Evolutionary conservation across 2,329 filamentous ascomycete species (phyloP).

Genomic region (Sporothrix mexicana): DNA sequence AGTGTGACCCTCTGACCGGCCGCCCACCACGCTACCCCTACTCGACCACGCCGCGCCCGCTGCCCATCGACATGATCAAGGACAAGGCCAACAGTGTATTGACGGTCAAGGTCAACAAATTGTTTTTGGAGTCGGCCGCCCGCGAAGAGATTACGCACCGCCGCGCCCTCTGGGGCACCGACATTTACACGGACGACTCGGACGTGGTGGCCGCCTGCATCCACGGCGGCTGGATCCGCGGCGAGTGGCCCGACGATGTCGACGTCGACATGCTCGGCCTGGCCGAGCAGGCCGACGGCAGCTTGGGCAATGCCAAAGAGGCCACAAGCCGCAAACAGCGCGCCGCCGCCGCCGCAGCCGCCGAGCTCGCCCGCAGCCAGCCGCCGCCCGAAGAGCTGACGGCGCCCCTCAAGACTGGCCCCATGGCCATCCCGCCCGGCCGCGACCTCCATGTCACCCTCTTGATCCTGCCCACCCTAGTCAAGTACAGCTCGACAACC

Average conservation of each 20-base stretch:
- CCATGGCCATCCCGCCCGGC: constrained; percentile 67
- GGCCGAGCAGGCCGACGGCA: constrained; percentile 46
- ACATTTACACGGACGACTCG: constrained; percentile 94
- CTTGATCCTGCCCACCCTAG: constrained; percentile 78
- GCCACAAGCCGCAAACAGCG: constrained; percentile 41
- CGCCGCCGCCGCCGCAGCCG: constrained; percentile 41
- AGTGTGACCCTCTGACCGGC: constrained; percentile 59
- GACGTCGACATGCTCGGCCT: constrained; percentile 71
- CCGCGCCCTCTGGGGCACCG: constrained; percentile 87
- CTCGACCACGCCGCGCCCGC: constrained; percentile 66
- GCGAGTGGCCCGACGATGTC: constrained; percentile 82
- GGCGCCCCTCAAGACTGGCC: constrained; percentile 63
- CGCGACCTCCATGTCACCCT: constrained; percentile 88
- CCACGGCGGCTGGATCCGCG: constrained; percentile 89
- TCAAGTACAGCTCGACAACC: constrained; percentile 75
- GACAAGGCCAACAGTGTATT: constrained; percentile 87
- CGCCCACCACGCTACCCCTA: constrained; percentile 45
- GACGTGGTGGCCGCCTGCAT: constrained; percentile 92
- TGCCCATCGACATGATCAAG: constrained; percentile 74
- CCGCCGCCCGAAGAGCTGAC: constrained; percentile 52
- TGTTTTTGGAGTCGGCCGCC: constrained; percentile 71
- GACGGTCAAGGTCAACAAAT: constrained; percentile 82
- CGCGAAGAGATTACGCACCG: constrained; percentile 84
- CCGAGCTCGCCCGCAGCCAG: constrained; percentile 32
- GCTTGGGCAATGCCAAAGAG: constrained; percentile 31